Conservation (phyloP, 2,329 filamentous ascomycete species). For the Neonectria coccinea region DNA sequence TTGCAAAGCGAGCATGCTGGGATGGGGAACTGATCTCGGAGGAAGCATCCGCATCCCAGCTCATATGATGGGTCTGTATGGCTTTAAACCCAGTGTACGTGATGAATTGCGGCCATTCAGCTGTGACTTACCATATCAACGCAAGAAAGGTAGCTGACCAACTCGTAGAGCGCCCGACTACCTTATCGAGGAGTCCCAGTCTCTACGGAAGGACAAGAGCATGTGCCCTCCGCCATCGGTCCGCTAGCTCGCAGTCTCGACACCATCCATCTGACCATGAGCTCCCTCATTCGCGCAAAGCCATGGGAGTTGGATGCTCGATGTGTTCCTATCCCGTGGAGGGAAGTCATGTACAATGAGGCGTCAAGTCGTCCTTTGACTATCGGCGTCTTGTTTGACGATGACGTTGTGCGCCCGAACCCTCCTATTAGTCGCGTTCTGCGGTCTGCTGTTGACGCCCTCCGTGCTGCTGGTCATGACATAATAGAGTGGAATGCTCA, state of each 20-base stretch:
- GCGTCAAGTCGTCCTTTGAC: constrained; percentile 57
- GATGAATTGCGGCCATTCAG: background rate
- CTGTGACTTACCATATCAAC: too few relatives aligned
- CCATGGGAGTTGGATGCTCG: constrained; percentile 68
- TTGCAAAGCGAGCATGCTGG: constrained; percentile 35
- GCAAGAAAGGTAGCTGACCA: background rate
- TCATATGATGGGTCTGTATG: constrained; percentile 42
- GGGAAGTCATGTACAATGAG: constrained; percentile 56
- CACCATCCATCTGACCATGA: constrained; percentile 62
- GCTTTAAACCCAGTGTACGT: constrained; percentile 46
- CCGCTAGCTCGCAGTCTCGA: constrained; percentile 62
- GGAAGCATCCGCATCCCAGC: constrained; percentile 45
- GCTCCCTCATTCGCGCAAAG: constrained; percentile 57
- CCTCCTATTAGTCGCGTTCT: constrained; percentile 64
- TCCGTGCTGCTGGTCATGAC: constrained; percentile 64
- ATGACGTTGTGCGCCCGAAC: constrained; percentile 66
- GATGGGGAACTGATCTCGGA: constrained; percentile 45
- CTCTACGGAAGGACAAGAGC: constrained; percentile 72
- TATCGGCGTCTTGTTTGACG: constrained; percentile 63
- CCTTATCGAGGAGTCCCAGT: constrained; percentile 70
- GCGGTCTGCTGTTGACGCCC: constrained; percentile 48
- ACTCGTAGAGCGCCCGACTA: constrained; percentile 62
- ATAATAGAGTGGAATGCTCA: constrained; percentile 64
- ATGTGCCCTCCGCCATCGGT: constrained; percentile 72
- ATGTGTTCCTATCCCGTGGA: constrained; percentile 66